phyloP scores from a whole-genome alignment of 495 filamentous ascomycete species.

The Evansstolkia leycettana region DNA sequence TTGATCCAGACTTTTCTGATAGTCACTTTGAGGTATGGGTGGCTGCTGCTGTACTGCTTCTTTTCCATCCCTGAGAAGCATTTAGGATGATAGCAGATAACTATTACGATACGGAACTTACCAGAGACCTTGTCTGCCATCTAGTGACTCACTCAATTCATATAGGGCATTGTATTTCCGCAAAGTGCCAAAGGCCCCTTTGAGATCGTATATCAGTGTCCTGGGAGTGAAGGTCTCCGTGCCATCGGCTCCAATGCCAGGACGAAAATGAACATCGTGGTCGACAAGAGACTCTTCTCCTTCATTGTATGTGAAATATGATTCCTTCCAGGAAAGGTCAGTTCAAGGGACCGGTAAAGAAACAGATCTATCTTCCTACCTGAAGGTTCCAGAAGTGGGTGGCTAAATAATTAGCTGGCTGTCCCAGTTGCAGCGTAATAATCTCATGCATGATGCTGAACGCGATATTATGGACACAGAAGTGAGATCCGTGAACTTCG shows the following conservation, averaged over 20 bases:
- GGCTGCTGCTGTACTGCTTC: slow-evolving; percentile 54
- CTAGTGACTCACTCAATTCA: slow-evolving; percentile 46
- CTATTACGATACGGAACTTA: slow-evolving; percentile 18
- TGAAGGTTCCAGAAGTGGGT: slow-evolving; percentile 98
- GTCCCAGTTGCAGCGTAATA: slow-evolving; percentile 84
- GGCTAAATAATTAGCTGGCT: slow-evolving; percentile 86
- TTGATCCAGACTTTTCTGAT: slow-evolving; percentile 64
- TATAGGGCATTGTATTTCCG: slow-evolving; percentile 84
- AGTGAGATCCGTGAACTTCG: no score
- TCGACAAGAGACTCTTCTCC: slow-evolving; percentile 60
- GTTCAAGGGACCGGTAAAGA: slow-evolving; percentile 2
- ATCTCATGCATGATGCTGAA: slow-evolving; percentile 74
- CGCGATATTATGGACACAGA: no score
- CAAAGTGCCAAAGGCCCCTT: slow-evolving; percentile 81
- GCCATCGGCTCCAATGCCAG: slow-evolving; percentile 66
- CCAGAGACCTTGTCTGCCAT: slow-evolving; percentile 45
- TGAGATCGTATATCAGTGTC: slow-evolving; percentile 89
- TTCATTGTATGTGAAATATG: slow-evolving; percentile 85
- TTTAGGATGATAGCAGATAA: not conserved
- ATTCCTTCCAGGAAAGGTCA: slow-evolving; percentile 49
- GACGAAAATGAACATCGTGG: slow-evolving; percentile 85
- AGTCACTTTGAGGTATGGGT: slow-evolving; percentile 55
- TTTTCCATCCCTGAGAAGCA: slow-evolving; percentile 47
- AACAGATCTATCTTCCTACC: slow-evolving; percentile 24
- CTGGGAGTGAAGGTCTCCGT: slow-evolving; percentile 86